phyloP scores from a whole-genome alignment of 108 stramenopile genomes.

The Stephanodiscus minutulus region DNA sequence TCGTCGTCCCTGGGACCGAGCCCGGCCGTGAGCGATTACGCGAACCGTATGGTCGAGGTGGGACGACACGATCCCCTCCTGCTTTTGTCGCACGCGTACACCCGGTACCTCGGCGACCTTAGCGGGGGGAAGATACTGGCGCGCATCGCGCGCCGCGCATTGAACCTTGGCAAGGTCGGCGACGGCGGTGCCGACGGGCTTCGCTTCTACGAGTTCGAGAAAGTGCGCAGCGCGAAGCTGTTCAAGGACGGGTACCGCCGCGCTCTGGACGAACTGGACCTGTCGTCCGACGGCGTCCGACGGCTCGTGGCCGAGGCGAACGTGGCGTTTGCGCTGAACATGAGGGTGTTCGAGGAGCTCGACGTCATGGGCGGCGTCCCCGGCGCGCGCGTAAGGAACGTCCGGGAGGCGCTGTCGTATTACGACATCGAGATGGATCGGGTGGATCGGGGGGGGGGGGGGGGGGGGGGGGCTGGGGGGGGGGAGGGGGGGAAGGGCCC shows the following conservation, averaged over 20 bases:
- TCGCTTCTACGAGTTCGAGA: conserved; percentile 80
- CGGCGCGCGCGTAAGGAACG: conserved; percentile 63
- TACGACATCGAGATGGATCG: conserved; percentile 37
- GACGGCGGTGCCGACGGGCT: conserved; percentile 65
- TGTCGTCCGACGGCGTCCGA: conserved; percentile 53
- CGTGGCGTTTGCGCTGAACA: conserved; percentile 88
- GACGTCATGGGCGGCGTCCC: conserved; percentile 70
- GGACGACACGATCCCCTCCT: conserved; percentile 63
- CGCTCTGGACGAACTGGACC: conserved; percentile 63
- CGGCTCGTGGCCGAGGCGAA: conserved; percentile 84
- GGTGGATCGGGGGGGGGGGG: neutral
- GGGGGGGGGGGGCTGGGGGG: neutral
- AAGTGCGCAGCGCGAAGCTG: conserved; percentile 61
- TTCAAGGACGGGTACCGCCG: conserved; percentile 89
- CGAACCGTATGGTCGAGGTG: conserved; percentile 65
- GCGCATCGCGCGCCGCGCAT: conserved; percentile 71
- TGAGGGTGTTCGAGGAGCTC: conserved; percentile 90
- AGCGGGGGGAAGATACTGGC: conserved; percentile 82
- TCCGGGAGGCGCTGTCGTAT: conserved; percentile 58
- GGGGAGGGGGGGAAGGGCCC: conserved; percentile 42
- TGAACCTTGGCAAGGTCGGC: conserved; percentile 46
- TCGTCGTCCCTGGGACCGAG: conserved; percentile 8
- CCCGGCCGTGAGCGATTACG: conserved; percentile 81
- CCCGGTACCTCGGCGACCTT: conserved; percentile 90
- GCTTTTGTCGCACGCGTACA: conserved; percentile 88